These are phyloP conservation scores for Arachis hypogaea DNA, from an alignment of 306 rosid species.

Conservation along the genomic window DNA sequence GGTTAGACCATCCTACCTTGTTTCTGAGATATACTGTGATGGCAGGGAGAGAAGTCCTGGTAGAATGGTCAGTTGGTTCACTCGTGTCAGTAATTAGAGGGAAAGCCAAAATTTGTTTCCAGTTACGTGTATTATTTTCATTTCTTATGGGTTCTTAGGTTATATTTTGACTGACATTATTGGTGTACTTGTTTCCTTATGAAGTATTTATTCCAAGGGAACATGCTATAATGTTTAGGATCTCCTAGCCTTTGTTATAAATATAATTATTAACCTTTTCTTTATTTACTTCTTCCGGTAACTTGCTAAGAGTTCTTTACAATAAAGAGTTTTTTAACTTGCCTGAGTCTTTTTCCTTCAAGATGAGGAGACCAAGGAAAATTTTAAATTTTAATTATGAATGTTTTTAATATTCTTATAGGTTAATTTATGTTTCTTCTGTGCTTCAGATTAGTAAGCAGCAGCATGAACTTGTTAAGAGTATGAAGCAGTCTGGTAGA, in stretches of 20 bases:
- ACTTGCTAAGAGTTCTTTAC: background rate
- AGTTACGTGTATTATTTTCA: background rate
- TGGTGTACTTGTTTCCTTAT: background rate
- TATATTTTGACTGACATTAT: slow-evolving; percentile 1
- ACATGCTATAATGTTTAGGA: background rate
- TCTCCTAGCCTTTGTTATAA: slow-evolving; percentile 10
- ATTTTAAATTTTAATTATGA: slow-evolving; percentile 9
- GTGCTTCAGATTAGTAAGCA: slow-evolving; percentile 82
- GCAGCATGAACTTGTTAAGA: slow-evolving; percentile 89
- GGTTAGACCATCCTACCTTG: slow-evolving; percentile 55
- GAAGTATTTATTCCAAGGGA: background rate
- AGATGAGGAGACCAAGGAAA: slow-evolving; percentile 5
- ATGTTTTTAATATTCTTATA: background rate
- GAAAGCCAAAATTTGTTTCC: background rate
- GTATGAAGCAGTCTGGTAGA: slow-evolving; percentile 86
- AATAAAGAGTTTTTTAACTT: background rate
- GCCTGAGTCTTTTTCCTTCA: slow-evolving; percentile 21
- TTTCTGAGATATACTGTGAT: slow-evolving; percentile 14
- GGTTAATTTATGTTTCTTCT: slow-evolving; percentile 39
- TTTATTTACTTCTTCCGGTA: no score
- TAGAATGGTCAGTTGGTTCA: slow-evolving; percentile 22
- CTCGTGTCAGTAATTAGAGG: slow-evolving; percentile 33
- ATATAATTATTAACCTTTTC: background rate
- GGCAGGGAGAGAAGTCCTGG: slow-evolving; percentile 24
- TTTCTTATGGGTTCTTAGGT: background rate